Evolutionary conservation across 2,329 filamentous ascomycete genomes (phyloP).

Genomic region (Clonostachys solani): DNA sequence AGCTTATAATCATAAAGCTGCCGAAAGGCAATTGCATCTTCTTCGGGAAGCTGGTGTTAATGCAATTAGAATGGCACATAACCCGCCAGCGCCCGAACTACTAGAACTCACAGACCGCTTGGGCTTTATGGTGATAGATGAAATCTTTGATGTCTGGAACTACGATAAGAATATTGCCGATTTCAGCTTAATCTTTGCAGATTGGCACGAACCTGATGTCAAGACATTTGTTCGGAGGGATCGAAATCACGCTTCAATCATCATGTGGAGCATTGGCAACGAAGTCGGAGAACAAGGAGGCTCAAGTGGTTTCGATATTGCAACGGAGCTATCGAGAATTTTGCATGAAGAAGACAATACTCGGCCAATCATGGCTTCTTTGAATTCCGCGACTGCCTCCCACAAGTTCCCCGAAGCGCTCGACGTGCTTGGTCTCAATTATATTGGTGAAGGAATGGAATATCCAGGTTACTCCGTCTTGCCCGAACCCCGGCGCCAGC

Average conservation of each 20-base stretch:
- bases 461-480: not conserved
- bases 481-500: not conserved
- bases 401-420: not conserved
- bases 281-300: not conserved
- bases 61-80: not conserved
- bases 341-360: not conserved
- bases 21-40: not conserved
- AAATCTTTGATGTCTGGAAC: too few relatives aligned
- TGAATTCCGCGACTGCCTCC: not conserved
- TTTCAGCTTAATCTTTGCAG: too few relatives aligned
- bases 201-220: not conserved
- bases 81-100: not conserved
- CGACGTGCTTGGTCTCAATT: not conserved
- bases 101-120: not conserved
- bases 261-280: not conserved
- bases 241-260: not conserved
- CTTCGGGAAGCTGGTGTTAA: not conserved
- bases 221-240: not conserved
- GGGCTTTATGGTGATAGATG: not conserved
- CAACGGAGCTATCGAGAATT: not conserved
- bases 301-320: not conserved
- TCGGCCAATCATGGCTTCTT: not conserved
- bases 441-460: not conserved
- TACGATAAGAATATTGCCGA: too few relatives aligned
- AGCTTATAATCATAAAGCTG: not conserved